A percentile compares a stretch with the other conserved stretches of the same genome.
These are phyloP conservation scores for Cladosporium velox DNA, from an alignment of 2,329 filamentous ascomycete genomes.

Conservation along the genomic window DNA sequence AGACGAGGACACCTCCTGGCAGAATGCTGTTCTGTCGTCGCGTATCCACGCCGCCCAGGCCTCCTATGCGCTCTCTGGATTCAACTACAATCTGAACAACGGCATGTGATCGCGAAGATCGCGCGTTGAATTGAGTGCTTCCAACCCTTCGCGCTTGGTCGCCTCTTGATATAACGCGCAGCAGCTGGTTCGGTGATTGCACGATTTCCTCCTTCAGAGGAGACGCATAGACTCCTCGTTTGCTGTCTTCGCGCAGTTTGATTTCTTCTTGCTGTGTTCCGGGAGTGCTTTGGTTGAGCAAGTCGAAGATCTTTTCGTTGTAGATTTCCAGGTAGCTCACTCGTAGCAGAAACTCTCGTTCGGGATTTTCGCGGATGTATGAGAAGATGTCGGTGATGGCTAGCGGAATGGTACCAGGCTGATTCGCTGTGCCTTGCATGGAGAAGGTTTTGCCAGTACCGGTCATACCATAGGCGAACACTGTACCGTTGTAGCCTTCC, in stretches of 20 bases:
- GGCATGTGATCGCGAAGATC: slow-evolving; percentile 95
- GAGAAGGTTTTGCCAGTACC: slow-evolving; percentile 99
- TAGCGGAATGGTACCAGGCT: slow-evolving; percentile 92
- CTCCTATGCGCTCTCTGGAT: slow-evolving; percentile 75
- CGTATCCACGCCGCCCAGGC: slow-evolving; percentile 57
- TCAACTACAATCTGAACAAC: slow-evolving; percentile 99
- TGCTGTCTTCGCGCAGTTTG: slow-evolving; percentile 93
- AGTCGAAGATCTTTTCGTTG: slow-evolving; percentile 94
- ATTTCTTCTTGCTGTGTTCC: slow-evolving; percentile 83
- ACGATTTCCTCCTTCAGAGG: slow-evolving; percentile 98
- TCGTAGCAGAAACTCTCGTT: slow-evolving; percentile 87
- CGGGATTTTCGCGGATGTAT: slow-evolving; percentile 95
- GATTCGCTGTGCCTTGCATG: slow-evolving; percentile 96
- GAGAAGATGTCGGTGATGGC: slow-evolving; percentile 99
- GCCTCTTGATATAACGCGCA: slow-evolving; percentile 91
- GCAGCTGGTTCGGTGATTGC: slow-evolving; percentile 90
- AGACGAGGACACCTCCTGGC: slow-evolving; percentile 91
- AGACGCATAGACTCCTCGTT: slow-evolving; percentile 92
- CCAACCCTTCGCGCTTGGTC: slow-evolving; percentile 87
- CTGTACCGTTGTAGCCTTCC: slow-evolving; percentile 98
- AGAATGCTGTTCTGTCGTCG: slow-evolving; percentile 62
- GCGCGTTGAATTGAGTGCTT: slow-evolving; percentile 94
- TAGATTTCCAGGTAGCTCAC: slow-evolving; percentile 99
- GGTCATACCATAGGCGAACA: slow-evolving; percentile 99
- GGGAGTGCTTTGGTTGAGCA: slow-evolving; percentile 71